Base-by-base conservation (phyloP, 305 asterid species). In the Salvia sclarea region DNA sequence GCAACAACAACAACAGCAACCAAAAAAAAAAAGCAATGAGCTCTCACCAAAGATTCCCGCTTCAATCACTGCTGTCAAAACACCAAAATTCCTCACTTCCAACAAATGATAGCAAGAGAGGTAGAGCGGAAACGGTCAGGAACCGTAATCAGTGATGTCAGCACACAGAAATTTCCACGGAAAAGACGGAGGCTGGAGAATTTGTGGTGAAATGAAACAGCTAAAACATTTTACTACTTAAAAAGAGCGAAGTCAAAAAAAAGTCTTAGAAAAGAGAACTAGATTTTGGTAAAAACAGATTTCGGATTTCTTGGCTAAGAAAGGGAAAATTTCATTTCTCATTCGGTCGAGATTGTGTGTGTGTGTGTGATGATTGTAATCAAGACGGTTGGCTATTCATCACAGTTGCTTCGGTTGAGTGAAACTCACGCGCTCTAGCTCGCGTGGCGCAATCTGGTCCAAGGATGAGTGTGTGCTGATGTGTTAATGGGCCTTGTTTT, bases 81-180 rank as follows among this genome's bases (percentile, higher is more conserved):
- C n/a, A 43, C 38, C 8, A 14, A 30, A 53, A 5, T 44, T 21
- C 17, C 24, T 5, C 54, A 30, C 52, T 38, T 25, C 0, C 21
- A 2, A 12, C 17, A 12, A 59, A 21, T 1, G 21, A 49, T 1
- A 38, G 55, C 53, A 64, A 52, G 47, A 52, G 66, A 3, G 65
- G 37, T 22, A 24, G 47, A 40, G 50, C 18, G 21, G 21, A 49
- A 66, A 50, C 17, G 38, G 52, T 18, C 70, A 33, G 62, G 56
- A 37, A 50, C 68, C 57, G 80, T 75, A 64, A 68, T 55, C 74
- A 68, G 76, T 72, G 74, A 75, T 47, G 70, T 74, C 56, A 67
- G 57, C 67, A 54, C 61, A 7, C 16, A 37, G 41, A 30, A 38
- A 38, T 60, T 6, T 40, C 16, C 66, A 60, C 64, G 30, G 68